phyloP scores from a whole-genome alignment of 1,284 basidiomycete genomes.

The Wallemia mellicola region DNA sequence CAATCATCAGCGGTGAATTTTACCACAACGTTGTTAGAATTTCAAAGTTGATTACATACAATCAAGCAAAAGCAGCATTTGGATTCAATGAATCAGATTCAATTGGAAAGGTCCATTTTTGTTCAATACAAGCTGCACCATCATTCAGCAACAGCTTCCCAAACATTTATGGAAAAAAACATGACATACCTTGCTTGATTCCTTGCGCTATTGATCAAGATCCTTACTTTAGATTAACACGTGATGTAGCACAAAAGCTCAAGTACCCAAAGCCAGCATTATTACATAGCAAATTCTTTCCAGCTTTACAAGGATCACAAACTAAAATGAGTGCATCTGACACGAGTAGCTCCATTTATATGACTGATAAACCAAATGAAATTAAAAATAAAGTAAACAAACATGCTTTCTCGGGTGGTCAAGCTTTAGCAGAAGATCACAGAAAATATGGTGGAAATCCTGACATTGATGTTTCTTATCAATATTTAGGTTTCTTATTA shows the following conservation, averaged over 20 bases:
- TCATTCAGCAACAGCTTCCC: conserved; percentile 97
- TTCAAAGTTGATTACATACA: conserved; percentile 71
- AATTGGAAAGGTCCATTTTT: conserved; percentile 93
- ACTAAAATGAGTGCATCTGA: conserved; percentile 97
- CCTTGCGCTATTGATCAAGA: conserved; percentile 94
- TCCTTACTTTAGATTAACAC: conserved; percentile 79
- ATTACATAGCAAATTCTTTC: conserved; percentile 91
- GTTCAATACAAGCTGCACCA: conserved; percentile 83
- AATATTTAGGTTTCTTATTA: conserved; percentile 88
- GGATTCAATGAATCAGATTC: conserved; percentile 92
- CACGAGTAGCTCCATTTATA: conserved; percentile 67
- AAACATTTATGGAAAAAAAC: conserved; percentile 65
- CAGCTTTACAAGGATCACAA: conserved; percentile 83
- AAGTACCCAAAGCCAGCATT: conserved; percentile 86
- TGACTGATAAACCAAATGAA: conserved; percentile 72
- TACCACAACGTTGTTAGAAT: conserved; percentile 86
- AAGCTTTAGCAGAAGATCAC: conserved; percentile 83
- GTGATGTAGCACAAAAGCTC: conserved; percentile 73
- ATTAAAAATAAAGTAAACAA: conserved; percentile 97
- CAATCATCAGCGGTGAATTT: conserved; percentile 36
- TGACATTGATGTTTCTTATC: conserved; percentile 85
- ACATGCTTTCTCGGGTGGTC: conserved; percentile 67
- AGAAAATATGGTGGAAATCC: conserved; percentile 60
- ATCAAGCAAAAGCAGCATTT: conserved; percentile 79
- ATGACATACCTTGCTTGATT: conserved; percentile 72